Evolutionary conservation across 2,329 filamentous ascomycete genomes (phyloP).

Genomic region (Apiospora arundinis): DNA sequence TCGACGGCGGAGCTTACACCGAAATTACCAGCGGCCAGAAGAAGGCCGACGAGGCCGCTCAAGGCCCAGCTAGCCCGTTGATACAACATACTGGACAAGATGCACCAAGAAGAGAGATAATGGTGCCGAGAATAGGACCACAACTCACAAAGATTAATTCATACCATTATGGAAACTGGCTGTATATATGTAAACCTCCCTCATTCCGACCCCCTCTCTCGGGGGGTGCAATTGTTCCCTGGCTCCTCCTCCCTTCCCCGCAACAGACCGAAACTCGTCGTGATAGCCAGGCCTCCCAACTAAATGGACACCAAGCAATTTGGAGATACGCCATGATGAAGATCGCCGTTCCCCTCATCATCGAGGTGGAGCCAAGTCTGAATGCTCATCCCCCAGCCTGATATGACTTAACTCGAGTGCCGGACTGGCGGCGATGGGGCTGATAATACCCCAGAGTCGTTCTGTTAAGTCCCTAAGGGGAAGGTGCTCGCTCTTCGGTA

Average conservation of each 20-base stretch:
- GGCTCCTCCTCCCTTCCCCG: background rate
- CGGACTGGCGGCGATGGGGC: background rate
- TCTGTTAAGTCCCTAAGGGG: background rate
- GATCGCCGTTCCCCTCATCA: background rate
- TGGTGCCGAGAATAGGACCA: too few species aligned
- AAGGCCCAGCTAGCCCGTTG: background rate
- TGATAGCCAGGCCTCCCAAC: background rate
- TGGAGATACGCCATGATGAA: background rate
- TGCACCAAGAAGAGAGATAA: too few species aligned
- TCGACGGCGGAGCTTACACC: constrained; percentile 16
- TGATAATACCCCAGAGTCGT: background rate
- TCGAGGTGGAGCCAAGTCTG: background rate
- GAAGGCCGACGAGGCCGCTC: constrained; percentile 8
- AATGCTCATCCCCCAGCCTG: background rate
- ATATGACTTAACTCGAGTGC: background rate
- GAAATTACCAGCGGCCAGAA: background rate
- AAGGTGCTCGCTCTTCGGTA: background rate
- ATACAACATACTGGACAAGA: background rate
- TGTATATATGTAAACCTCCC: background rate
- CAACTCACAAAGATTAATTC: too few species aligned
- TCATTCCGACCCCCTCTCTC: background rate
- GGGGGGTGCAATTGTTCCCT: background rate
- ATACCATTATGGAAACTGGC: background rate
- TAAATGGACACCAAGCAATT: background rate
- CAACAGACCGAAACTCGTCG: background rate